phyloP scores from a whole-genome alignment of 192 early-diverging fungal species.

The Cetraspora pellucida region DNA sequence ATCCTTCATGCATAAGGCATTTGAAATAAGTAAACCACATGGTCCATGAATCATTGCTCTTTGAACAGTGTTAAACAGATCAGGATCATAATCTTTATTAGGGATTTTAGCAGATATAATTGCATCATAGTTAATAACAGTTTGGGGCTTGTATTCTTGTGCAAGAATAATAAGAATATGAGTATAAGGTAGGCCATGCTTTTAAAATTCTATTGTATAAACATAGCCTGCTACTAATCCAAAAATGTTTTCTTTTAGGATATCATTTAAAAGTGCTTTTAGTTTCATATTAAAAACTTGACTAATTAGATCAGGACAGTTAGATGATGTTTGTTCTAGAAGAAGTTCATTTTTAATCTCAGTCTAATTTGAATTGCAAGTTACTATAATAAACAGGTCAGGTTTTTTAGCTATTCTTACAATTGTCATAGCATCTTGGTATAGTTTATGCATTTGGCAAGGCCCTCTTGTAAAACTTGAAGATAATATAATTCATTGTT shows the following conservation, averaged over 20 bases:
- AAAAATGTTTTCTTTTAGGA: conserved; percentile 34
- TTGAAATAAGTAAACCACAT: conserved; percentile 25
- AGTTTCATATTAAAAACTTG: conserved; percentile 37
- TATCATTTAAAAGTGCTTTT: conserved; percentile 22
- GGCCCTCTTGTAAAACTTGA: no score
- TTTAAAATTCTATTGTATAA: conserved; percentile 46
- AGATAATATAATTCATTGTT: conserved; percentile 32
- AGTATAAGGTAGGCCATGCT: conserved; percentile 37
- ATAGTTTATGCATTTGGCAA: background rate
- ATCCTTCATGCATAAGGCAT: conserved; percentile 34
- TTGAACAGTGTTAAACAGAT: conserved; percentile 29
- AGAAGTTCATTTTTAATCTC: conserved; percentile 30
- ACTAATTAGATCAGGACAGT: conserved; percentile 36
- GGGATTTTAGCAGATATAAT: conserved; percentile 41
- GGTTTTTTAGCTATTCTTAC: conserved; percentile 35
- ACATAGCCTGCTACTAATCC: conserved; percentile 38
- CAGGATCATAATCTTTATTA: conserved; percentile 20
- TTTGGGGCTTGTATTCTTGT: conserved; percentile 21
- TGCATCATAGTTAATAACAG: conserved; percentile 31
- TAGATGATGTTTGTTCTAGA: background rate
- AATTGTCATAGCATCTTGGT: conserved; percentile 38
- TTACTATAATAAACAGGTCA: conserved; percentile 48
- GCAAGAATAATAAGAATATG: conserved; percentile 44
- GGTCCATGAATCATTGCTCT: conserved; percentile 41
- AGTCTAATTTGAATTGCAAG: conserved; percentile 36